Evolutionary conservation across 2,329 filamentous ascomycete genomes (phyloP), one percentile per base, ranked within the genome.

Genomic region (Colletotrichum sp.): DNA sequence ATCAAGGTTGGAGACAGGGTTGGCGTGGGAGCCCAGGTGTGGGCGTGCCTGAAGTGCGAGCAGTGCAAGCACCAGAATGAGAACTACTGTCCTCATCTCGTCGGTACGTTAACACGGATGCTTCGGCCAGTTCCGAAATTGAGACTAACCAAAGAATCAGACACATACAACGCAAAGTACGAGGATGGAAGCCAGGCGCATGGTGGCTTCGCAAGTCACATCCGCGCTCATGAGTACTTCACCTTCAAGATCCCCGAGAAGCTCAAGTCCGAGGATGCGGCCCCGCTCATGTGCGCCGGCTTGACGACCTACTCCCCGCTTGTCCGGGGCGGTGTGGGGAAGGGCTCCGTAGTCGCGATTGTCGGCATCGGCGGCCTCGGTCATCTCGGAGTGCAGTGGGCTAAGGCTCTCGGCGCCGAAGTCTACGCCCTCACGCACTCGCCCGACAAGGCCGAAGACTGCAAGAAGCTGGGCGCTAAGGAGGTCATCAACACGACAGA

Each of bases 281-380:
- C 94, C 2, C 94, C 94, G 2, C 92, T 97, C 87, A 88, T 96
- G 32, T 96, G 95, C 81, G 95, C 92, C 2, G 95, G 95, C 2
- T 89, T 96, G 68, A 97, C 95, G 0, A 90, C 93, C 0, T 97
- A 91, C 81, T 90, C 90, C 6, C 94, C 95, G 0, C 84, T 97
- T 18, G 89, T 89, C 66, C 89, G 93, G 32, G 92, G 94, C 43
- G 91, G 91, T 2, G 89, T 91, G 38, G 94, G 94, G 0, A 92
- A 93, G 0, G 94, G 94, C 6, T 94, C 94, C 83, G 88, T 85
- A 6, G 93, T 96, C 0, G 94, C 92, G 0, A 90, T 96, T 69
- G 87, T 95, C 15, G 94, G 94, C 8, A 87, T 96, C 15, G 94
- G 94, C 8, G 94, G 94, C 0, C 84, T 96, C 0, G 94, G 94